Evolutionary conservation across 2,329 filamentous ascomycete species (phyloP).

Genomic region (Epicoccum nigrum): DNA sequence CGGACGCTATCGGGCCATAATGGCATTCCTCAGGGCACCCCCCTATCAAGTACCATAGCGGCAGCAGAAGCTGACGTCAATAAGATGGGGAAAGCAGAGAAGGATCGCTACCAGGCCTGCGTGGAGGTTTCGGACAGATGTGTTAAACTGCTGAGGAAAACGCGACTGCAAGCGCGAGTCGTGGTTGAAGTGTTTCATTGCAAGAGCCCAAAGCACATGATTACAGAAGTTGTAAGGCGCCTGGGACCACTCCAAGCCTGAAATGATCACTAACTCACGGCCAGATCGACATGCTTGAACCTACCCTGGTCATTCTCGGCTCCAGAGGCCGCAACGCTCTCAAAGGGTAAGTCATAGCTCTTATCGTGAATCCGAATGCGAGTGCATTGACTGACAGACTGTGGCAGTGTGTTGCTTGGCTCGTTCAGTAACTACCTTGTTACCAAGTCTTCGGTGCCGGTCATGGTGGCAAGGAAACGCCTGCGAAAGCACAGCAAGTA

Average conservation of each 20-base stretch:
- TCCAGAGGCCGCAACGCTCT: slow-evolving; percentile 89
- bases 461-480: slow-evolving; percentile 96
- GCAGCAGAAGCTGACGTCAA: slow-evolving; percentile 46
- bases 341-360: slow-evolving; percentile 73
- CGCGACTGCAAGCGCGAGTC: slow-evolving; percentile 86
- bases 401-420: slow-evolving; percentile 80
- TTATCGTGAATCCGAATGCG: slow-evolving; percentile 2
- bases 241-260: slow-evolving; percentile 17
- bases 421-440: slow-evolving; percentile 98
- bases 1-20: slow-evolving; percentile 62
- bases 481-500: slow-evolving; percentile 86
- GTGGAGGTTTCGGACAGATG: slow-evolving; percentile 83
- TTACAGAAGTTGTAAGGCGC: slow-evolving; percentile 79
- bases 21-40: slow-evolving; percentile 43
- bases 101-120: slow-evolving; percentile 81
- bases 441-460: slow-evolving; percentile 92
- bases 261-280: slow-evolving; percentile 30
- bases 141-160: slow-evolving; percentile 86
- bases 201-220: slow-evolving; percentile 95
- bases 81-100: slow-evolving; percentile 63
- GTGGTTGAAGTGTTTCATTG: slow-evolving; percentile 97
- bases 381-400: slow-evolving; percentile 37
- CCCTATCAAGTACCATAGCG: slow-evolving; percentile 43
- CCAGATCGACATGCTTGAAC: slow-evolving; percentile 85
- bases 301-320: slow-evolving; percentile 90